Percentiles rank a stretch among this genome's conserved stretches.
Evolutionary conservation across 805 yeast species (phyloP).

Genomic region (Metschnikowia orientalis): DNA sequence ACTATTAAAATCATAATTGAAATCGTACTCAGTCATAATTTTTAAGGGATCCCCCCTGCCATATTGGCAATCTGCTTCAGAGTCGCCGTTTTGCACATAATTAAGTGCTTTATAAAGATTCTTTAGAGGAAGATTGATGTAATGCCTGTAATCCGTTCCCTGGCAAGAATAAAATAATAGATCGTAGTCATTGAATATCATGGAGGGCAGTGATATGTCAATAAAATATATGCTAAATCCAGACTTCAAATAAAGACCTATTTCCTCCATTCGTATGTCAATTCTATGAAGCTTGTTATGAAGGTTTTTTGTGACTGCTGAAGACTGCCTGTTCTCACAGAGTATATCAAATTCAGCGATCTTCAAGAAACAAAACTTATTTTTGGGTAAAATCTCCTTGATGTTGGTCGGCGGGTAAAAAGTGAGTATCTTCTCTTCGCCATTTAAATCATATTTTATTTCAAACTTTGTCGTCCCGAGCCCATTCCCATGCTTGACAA

Average conservation of each 20-base stretch:
- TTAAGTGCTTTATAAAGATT: slow-evolving; percentile 45
- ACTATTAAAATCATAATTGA: slow-evolving; percentile 7
- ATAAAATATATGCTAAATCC: slow-evolving; percentile 46
- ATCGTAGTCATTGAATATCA: slow-evolving; percentile 40
- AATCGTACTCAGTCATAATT: slow-evolving; percentile 19
- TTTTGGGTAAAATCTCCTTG: slow-evolving; percentile 52
- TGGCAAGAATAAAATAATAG: slow-evolving; percentile 38
- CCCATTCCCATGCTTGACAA: slow-evolving; percentile 51
- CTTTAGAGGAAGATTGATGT: slow-evolving; percentile 45
- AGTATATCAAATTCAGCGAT: slow-evolving; percentile 48
- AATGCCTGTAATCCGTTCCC: slow-evolving; percentile 37
- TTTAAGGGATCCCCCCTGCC: slow-evolving; percentile 19
- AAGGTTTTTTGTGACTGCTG: too few relatives aligned
- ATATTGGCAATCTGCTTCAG: slow-evolving; percentile 12
- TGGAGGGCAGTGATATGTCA: slow-evolving; percentile 40
- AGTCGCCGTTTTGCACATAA: slow-evolving; percentile 28
- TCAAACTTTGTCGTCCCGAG: slow-evolving; percentile 56
- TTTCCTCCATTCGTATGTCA: slow-evolving; percentile 51
- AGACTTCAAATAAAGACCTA: slow-evolving; percentile 49
- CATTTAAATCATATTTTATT: slow-evolving; percentile 29
- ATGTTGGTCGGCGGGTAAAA: slow-evolving; percentile 57
- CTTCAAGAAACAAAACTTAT: slow-evolving; percentile 46
- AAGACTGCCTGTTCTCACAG: neutral
- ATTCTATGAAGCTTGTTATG: slow-evolving; percentile 30
- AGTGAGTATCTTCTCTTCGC: slow-evolving; percentile 28